Evolutionary conservation across 164 flowering plant genomes (phyloP), one percentile per base, ranked within the genome.

Genomic region (Vitis rotundifolia): DNA sequence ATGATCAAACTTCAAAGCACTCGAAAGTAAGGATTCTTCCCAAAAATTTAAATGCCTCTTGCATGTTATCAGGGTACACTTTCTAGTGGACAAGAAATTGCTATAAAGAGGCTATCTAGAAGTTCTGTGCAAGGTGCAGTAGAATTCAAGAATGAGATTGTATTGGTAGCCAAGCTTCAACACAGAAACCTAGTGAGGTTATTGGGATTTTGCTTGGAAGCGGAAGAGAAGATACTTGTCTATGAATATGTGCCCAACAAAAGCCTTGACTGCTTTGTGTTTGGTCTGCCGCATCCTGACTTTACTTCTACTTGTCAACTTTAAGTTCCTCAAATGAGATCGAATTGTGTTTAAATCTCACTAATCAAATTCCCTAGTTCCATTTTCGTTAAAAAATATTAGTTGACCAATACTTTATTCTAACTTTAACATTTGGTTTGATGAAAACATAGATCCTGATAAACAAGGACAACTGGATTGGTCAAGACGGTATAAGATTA

Each of bases 211-310:
- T 80, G 76, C 71, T 52, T 74, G 68, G 76, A 80, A 53, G 75
- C 75, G 57, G 51, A 63, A 15, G 87, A 84, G 61, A 76, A 63
- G 66, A 64, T 84, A 19, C 81, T 84, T 7, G 31, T 83, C 22
- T 83, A 83, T 57, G 86, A 83, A 60, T 81, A 44, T 59, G 74
- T 83, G 16, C 75, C 80, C 8, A 83, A 83, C 72, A 68, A 67
- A 66, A 83, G 82, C 80, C 84, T 83, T 5, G 84, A 83, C 68
- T 63, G 73, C 57, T 73, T 77, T 15, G 55, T 83, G 16, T 77
- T 76, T 31, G 82, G 82, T 79, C 1, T 51, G 76, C 1, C 15
- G 22, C 5, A 13, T 49, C 10, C 49, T 29, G 37, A 14, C 49
- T n/a, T 2, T 55, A 47, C 13, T 26, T 14, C 6, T 28, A 1